phyloP scores from a whole-genome alignment of 257 asterid species.

The Voacanga thouarsii region DNA sequence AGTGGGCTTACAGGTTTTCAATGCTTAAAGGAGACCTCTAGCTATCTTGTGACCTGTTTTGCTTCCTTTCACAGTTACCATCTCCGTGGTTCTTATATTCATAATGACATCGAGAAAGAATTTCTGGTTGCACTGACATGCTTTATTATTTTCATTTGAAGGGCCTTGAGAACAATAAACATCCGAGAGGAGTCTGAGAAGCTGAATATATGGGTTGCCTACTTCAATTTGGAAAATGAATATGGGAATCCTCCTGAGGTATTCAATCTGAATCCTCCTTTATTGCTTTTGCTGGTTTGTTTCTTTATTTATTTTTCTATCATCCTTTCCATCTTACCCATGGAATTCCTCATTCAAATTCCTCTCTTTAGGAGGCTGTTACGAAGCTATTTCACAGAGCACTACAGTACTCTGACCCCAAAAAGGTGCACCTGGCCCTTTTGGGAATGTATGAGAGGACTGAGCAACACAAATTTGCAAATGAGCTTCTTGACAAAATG shows the following conservation, averaged over 20 bases:
- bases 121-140: background rate
- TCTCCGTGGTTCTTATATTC: background rate
- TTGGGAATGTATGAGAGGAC: constrained; percentile 80
- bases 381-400: constrained; percentile 72
- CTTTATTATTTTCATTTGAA: constrained; percentile 15
- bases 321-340: background rate
- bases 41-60: background rate
- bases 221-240: constrained; percentile 85
- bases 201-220: constrained; percentile 91
- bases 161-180: constrained; percentile 92
- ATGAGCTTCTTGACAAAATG: constrained; percentile 80
- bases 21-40: background rate
- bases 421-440: constrained; percentile 76
- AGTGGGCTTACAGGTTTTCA: background rate
- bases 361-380: constrained; percentile 67
- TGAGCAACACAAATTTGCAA: constrained; percentile 59
- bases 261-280: constrained; percentile 8
- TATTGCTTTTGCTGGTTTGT: background rate
- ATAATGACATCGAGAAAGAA: background rate
- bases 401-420: constrained; percentile 81
- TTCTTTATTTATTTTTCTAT: background rate
- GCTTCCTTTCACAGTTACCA: background rate
- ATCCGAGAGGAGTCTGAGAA: constrained; percentile 88
- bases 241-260: constrained; percentile 95
- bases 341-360: constrained; percentile 2